phyloP scores from a whole-genome alignment of 140 eudicot species.

The Senecio squalidus region DNA sequence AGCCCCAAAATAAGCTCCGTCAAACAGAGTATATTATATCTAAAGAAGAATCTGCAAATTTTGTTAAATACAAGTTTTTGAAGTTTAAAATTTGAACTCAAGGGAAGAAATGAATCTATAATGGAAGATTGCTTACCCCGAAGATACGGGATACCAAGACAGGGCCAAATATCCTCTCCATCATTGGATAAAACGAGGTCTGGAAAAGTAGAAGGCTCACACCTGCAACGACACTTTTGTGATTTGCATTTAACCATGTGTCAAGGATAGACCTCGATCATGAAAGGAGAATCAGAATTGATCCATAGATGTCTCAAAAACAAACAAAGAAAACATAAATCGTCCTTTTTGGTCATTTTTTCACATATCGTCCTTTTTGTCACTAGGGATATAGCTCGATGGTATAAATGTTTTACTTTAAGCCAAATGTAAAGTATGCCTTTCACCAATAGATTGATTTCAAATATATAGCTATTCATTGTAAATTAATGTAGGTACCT shows the following conservation, averaged over 20 bases:
- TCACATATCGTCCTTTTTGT: too few relatives aligned
- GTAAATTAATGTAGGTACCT: slow-evolving; percentile 30
- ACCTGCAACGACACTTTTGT: slow-evolving; percentile 37
- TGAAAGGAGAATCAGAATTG: neutral
- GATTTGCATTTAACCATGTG: too few relatives aligned
- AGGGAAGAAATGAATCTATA: neutral
- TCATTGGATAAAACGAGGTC: slow-evolving; percentile 51
- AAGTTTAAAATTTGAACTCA: slow-evolving; percentile 5
- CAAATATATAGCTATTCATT: neutral
- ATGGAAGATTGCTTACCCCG: slow-evolving; percentile 52
- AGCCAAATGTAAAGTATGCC: neutral
- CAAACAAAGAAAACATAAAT: neutral
- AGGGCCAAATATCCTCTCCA: slow-evolving; percentile 55
- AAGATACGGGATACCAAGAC: slow-evolving; percentile 50
- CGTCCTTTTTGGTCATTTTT: too few relatives aligned
- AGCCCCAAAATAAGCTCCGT: too few relatives aligned
- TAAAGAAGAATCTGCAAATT: too few relatives aligned
- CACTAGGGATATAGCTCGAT: too few relatives aligned
- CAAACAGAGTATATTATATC: too few relatives aligned
- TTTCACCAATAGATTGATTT: neutral
- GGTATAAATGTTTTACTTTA: too few relatives aligned
- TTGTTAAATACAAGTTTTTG: too few relatives aligned
- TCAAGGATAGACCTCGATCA: too few relatives aligned
- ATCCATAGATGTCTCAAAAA: neutral
- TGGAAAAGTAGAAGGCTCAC: slow-evolving; percentile 69